These are phyloP conservation scores for Lactarius deliciosus DNA, from an alignment of 768 basidiomycete genomes.

Conservation along the genomic window DNA sequence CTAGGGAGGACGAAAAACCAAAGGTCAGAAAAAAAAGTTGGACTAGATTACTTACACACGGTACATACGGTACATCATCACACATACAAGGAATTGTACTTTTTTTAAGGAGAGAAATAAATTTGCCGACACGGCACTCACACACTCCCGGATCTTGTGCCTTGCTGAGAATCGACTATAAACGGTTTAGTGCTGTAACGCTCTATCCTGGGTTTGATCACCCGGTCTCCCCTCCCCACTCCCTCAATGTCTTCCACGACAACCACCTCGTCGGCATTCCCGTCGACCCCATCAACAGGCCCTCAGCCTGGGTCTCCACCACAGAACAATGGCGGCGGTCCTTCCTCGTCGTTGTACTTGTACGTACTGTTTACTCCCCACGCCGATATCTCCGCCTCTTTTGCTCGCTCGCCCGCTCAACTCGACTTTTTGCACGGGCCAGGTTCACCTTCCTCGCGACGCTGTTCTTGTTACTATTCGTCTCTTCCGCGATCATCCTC, in stretches of 20 bases:
- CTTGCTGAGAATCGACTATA: neutral
- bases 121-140: neutral
- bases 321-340: conserved; percentile 7
- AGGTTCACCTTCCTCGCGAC: conserved; percentile 76
- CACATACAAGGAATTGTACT: conserved; percentile 7
- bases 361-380: conserved; percentile 15
- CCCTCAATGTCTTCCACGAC: conserved; percentile 19
- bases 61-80: neutral
- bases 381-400: neutral
- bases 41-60: conserved; percentile 8
- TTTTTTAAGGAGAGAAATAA: neutral
- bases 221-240: neutral
- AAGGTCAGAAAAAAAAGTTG: neutral
- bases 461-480: conserved; percentile 61
- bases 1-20: conserved; percentile 10
- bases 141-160: neutral
- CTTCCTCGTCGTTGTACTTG: conserved; percentile 32
- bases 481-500: conserved; percentile 62
- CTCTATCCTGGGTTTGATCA: neutral
- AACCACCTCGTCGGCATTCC: neutral
- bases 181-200: neutral
- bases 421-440: conserved; percentile 9
- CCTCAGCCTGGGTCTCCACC: neutral
- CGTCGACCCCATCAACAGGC: neutral
- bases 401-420: conserved; percentile 9